Evolutionary conservation across 768 basidiomycete species (phyloP), one percentile per base, ranked within the genome.

Genomic region (Phaeotremella skinneri): DNA sequence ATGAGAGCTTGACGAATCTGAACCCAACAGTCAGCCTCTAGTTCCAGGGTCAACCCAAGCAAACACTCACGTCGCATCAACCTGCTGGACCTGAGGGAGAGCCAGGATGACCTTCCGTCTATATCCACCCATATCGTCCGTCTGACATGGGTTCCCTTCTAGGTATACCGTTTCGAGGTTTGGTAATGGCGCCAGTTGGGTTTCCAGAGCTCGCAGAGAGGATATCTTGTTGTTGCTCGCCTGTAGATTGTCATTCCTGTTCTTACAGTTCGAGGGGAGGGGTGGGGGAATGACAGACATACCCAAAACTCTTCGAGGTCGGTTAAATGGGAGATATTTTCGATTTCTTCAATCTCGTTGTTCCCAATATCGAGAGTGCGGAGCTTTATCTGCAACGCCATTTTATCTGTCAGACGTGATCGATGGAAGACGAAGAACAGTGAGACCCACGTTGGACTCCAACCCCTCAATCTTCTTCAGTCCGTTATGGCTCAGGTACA

Each of bases 251-350:
- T 37, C 34, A 7, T 37, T 37, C 29, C 23, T 31, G 45, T 41
- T 21, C 16, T 6, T 27, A 32, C 21, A 48, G 7, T 47, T 20
- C 20, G 56, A 5, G 50, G 42, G 5, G 29, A 50, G 25, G 29
- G 7, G 49, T 2, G 20, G 14, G 27, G 49, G 11, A 39, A 16
- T 26, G 41, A 26, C 20, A 17, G 11, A 73, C 84, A 25, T 60
- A 93, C 92, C 96, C 96, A 99, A 66, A 99, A 82, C 73, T 99
- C 96, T 70, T 92, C 89, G n/a, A 99, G 79, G 2, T 80, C 74
- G 3, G 68, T 79, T 7, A 96, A 79, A 75, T 94, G 90, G 0
- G 88, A 84, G 25, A 97, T 71, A 56, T 89, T 90, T 71, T 94
- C 91, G 25, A 96, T 82, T 55, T 81, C 81, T 37, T 83, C 76